These are phyloP conservation scores for Xylaria sp. DNA, from an alignment of 2,329 filamentous ascomycete genomes.

Conservation along the genomic window DNA sequence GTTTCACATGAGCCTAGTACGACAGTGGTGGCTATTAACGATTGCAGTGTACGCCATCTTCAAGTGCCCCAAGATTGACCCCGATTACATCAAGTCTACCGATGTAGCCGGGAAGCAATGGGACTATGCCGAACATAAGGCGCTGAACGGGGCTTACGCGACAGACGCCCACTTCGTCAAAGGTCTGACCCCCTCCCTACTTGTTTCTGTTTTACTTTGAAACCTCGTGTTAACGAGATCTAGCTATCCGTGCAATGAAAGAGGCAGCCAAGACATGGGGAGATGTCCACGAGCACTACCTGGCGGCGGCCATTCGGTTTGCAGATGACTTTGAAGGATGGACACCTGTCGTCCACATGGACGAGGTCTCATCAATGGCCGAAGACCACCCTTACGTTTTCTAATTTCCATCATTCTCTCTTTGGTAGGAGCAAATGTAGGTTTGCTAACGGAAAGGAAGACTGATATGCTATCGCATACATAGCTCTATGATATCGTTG, in stretches of 20 bases:
- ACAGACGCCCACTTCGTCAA: conserved; percentile 84
- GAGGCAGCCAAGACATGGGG: conserved; percentile 72
- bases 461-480: not conserved
- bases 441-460: not conserved
- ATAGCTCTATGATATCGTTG: not conserved
- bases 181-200: conserved; percentile 42
- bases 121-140: conserved; percentile 69
- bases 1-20: conserved; percentile 67
- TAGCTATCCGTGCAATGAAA: conserved; percentile 66
- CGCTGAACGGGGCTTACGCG: conserved; percentile 60
- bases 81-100: conserved; percentile 54
- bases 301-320: conserved; percentile 65
- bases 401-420: not conserved
- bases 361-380: not conserved
- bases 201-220: not conserved
- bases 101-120: conserved; percentile 65
- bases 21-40: conserved; percentile 86
- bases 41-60: conserved; percentile 73
- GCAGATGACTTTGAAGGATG: conserved; percentile 69
- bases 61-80: conserved; percentile 64
- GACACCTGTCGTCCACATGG: conserved; percentile 36
- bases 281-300: conserved; percentile 59
- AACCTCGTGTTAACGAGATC: conserved; percentile 13
- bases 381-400: not conserved
- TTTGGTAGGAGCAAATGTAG: not conserved